Percentiles rank a stretch among this genome's conserved stretches.
Conservation (phyloP, 371 early-diverging fungal species). For the Zancudomyces culisetae region DNA sequence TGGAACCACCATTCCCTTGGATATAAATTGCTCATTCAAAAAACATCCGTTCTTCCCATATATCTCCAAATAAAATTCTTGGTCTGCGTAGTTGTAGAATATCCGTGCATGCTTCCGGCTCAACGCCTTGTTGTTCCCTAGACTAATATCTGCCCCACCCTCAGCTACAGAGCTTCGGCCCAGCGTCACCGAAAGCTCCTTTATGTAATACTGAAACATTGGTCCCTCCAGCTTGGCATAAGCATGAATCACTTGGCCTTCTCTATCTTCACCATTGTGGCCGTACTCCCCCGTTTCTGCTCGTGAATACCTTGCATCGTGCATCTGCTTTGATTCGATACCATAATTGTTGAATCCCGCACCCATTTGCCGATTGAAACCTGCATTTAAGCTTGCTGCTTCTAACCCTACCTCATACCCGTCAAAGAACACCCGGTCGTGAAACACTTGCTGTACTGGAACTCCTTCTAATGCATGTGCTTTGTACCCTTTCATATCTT, state of each 20-base stretch:
- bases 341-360: too few species aligned
- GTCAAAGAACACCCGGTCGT: too few species aligned
- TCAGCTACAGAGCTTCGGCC: slow-evolving; percentile 40
- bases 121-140: slow-evolving; percentile 62
- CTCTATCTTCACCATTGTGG: too few species aligned
- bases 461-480: too few species aligned
- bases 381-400: too few species aligned
- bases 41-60: slow-evolving; percentile 75
- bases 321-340: too few species aligned
- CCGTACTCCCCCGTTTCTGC: too few species aligned
- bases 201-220: slow-evolving; percentile 60
- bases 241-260: slow-evolving; percentile 32
- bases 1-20: slow-evolving; percentile 43
- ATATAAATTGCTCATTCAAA: slow-evolving; percentile 54
- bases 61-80: slow-evolving; percentile 60
- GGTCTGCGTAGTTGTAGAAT: slow-evolving; percentile 55
- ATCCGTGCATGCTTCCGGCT: slow-evolving; percentile 69
- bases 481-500: too few species aligned
- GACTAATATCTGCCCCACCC: slow-evolving; percentile 52
- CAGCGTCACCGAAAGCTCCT: slow-evolving; percentile 52
- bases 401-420: too few species aligned
- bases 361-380: too few species aligned
- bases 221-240: slow-evolving; percentile 79
- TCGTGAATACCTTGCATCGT: too few species aligned
- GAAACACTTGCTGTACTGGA: too few species aligned